phyloP scores from a whole-genome alignment of 1,284 basidiomycete species.

The Leccinum cinnamomeum region DNA sequence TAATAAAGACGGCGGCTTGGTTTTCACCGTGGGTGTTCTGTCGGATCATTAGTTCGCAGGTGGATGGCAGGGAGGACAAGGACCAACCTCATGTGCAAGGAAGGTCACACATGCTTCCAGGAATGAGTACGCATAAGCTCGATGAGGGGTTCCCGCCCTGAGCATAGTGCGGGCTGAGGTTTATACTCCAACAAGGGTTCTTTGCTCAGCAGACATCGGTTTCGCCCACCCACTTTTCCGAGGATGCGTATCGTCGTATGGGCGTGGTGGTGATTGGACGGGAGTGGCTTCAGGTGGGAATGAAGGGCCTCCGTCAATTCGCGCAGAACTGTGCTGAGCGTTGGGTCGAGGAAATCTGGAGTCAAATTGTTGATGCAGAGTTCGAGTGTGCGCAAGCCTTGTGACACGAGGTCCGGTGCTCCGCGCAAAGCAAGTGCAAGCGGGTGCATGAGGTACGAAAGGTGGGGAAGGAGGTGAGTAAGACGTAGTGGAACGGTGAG shows the following conservation, averaged over 20 bases:
- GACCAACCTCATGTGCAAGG: constrained; percentile 72
- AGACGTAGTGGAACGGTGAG: constrained; percentile 95
- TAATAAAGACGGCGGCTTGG: constrained; percentile 71
- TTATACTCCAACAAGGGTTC: constrained; percentile 78
- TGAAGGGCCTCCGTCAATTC: constrained; percentile 96
- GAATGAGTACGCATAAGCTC: constrained; percentile 75
- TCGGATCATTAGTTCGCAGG: constrained; percentile 7
- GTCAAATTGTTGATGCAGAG: constrained; percentile 99
- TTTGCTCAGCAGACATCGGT: constrained; percentile 83
- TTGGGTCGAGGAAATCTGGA: constrained; percentile 97
- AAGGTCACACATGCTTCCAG: constrained; percentile 75
- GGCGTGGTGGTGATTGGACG: constrained; percentile 88
- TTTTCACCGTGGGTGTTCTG: constrained; percentile 76
- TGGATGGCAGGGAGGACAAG: not conserved
- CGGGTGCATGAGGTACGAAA: constrained; percentile 96
- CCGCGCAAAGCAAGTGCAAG: constrained; percentile 91
- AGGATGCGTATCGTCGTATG: constrained; percentile 96
- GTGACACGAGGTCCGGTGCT: constrained; percentile 87
- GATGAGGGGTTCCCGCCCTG: constrained; percentile 50
- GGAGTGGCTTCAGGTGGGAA: constrained; percentile 87
- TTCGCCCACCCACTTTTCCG: constrained; percentile 95
- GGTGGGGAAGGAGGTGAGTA: constrained; percentile 94
- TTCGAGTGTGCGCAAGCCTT: constrained; percentile 95
- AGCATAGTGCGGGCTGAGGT: constrained; percentile 61
- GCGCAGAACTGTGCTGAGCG: constrained; percentile 87